Base-by-base conservation (phyloP, 768 basidiomycete genomes). In the Ramaria sp. region DNA sequence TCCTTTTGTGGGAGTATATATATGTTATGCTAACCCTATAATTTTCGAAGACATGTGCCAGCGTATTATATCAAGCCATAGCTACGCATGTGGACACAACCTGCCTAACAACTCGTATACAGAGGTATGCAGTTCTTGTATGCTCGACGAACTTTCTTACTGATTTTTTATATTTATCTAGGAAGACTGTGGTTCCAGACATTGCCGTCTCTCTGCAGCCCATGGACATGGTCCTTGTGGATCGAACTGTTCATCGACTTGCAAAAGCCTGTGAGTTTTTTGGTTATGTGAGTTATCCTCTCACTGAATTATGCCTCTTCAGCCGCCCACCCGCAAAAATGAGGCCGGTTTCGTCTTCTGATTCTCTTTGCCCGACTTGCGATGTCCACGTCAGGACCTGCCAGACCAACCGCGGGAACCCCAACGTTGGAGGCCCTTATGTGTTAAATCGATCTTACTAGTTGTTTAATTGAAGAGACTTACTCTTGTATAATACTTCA, bases 301-400 rank as follows among this genome's bases (percentile, higher is more conserved):
- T 8, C 16, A 30, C 37, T 9, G 13, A 16, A 5, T 24, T 44
- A 41, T 43, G 10, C 32, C 9, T 53, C 16, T 41, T 45, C 27
- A 43, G 52, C 12, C 24, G 41, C 32, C 22, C 41, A 28, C 16
- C 27, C 25, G 30, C 30, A 16, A 32, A 27, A 34, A 8, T 4
- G 5, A 3, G n/a, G 15, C 18, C 27, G 8, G 22, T 1, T 12
- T 27, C 41, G 18, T 27, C 38, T 15, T 43, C 52, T 1, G 36
- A 45, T 18, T 10, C 52, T 13, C 52, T 54, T 8, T 54, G 52
- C 25, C 52, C 52, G n/a, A 54, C 52, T 1, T 54, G 52, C 43
- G 52, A 27, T 30, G 27, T 43, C 9, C 52, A 54, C 22, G 41
- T 54, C 15, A 9, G 7, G 22, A 54, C 24, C 45, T 25, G 22